Percentiles rank a stretch among this genome's conserved stretches.
These are phyloP conservation scores for Xylaria sp. DNA, from an alignment of 2,329 filamentous ascomycete genomes.

Conservation along the genomic window DNA sequence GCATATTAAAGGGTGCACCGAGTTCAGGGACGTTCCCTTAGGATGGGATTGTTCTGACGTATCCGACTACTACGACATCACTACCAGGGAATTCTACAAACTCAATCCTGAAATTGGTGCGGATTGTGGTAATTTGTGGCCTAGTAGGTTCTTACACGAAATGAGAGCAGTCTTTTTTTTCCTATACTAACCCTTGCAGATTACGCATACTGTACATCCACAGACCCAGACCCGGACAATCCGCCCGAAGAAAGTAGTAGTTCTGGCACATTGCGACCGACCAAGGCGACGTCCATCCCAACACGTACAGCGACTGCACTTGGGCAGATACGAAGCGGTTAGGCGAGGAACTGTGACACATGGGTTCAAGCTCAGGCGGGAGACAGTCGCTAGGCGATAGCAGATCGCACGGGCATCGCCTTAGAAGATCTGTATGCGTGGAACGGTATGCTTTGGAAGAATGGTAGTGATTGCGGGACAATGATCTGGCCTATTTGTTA, in stretches of 20 bases:
- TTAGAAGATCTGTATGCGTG: background rate
- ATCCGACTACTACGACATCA: background rate
- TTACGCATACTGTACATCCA: too few species aligned
- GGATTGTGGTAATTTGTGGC: background rate
- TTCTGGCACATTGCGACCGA: too few species aligned
- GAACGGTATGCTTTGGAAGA: background rate
- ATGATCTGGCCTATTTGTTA: background rate
- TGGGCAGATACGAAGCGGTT: too few species aligned
- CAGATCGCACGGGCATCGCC: too few species aligned
- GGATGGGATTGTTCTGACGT: background rate
- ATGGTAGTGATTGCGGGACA: background rate
- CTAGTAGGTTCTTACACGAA: background rate
- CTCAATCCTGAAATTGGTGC: background rate
- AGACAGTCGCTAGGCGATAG: too few species aligned
- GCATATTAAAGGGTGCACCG: background rate
- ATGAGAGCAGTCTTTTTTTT: background rate
- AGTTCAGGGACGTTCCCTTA: background rate
- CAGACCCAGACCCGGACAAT: too few species aligned
- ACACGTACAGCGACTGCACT: too few species aligned
- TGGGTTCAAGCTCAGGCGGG: too few species aligned
- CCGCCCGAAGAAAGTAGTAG: too few species aligned
- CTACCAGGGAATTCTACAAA: background rate
- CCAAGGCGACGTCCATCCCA: background rate
- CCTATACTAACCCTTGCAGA: too few species aligned
- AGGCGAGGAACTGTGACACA: too few species aligned